These are phyloP conservation scores for Lipomyces starkeyi DNA, from an alignment of 805 yeast species.

Conservation along the genomic window DNA sequence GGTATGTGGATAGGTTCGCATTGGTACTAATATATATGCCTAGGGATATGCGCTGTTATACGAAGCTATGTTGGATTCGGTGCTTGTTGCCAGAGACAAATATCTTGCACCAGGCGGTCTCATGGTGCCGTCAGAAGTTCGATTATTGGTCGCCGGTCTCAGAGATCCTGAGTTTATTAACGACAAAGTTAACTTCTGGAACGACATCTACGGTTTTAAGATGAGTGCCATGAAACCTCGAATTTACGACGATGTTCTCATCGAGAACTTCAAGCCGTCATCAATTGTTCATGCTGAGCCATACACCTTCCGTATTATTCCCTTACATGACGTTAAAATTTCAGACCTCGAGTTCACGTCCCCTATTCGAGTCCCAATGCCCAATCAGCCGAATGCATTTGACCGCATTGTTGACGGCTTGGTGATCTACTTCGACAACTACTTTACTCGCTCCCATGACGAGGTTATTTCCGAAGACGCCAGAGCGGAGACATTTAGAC, in stretches of 20 bases:
- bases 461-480: conserved; percentile 39
- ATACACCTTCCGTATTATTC: conserved; percentile 70
- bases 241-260: conserved; percentile 68
- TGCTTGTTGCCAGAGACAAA: conserved; percentile 88
- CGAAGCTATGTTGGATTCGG: conserved; percentile 98
- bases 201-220: conserved; percentile 93
- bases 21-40: not conserved
- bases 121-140: conserved; percentile 92
- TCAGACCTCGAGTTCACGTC: conserved; percentile 72
- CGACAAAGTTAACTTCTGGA: conserved; percentile 93
- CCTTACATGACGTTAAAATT: conserved; percentile 74
- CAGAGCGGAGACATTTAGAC: conserved; percentile 49
- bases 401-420: conserved; percentile 78
- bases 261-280: conserved; percentile 70
- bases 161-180: conserved; percentile 92
- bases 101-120: conserved; percentile 81
- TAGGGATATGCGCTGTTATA: conserved; percentile 87
- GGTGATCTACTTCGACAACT: conserved; percentile 87
- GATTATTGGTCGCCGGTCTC: conserved; percentile 86
- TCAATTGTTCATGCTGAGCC: conserved; percentile 66
- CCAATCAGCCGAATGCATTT: conserved; percentile 58
- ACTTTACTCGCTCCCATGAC: conserved; percentile 57
- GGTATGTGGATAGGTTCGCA: not conserved
- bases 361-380: conserved; percentile 55
- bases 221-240: conserved; percentile 77